Base-by-base conservation (phyloP, 331 rosid genomes). In the Pyrus hybrid region DNA sequence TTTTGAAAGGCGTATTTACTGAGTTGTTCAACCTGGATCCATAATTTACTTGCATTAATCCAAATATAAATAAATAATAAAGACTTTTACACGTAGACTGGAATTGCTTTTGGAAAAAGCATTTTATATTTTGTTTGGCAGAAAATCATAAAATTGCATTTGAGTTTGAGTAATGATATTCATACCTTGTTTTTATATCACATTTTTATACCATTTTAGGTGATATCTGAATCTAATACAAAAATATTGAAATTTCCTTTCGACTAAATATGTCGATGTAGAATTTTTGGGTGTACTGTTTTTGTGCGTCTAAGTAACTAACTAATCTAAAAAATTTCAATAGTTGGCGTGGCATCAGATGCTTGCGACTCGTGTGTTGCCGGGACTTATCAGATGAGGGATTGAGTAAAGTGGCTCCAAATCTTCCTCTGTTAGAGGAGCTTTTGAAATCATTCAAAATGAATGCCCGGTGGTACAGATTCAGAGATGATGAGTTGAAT, bases 301-400 rank as follows among this genome's bases (percentile, higher is more conserved):
- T 21, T 57, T n/a, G 7, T 16, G 21, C n/a, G 60, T 7, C 29
- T 22, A 58, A 58, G 23, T 58, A 21, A 5, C 26, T 35, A 35
- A 35, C 43, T 35, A 35, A 22, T 58, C 14, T 58, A n/a, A 18
- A 54, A 54, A 20, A 18, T 22, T 58, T 22, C 21, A 65, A 35
- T 84, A 89, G 92, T 63, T 66, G 86, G 30, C 84, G 81, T 77
- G 69, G 75, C 45, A 79, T 89, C 21, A 81, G 20, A 30, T 22
- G 85, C 47, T 87, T 91, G 9, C 84, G 85, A 45, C 78, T 84
- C 26, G 70, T 65, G 61, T 57, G 23, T 68, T 84, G 85, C 70
- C 0, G 3, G 4, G 41, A 37, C 45, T 10, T 84, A 32, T 82
- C 83, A 5, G 58, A 78, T 20, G 9, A 57, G 69, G 82, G 57